Percentiles rank a stretch among this genome's conserved stretches.
phyloP scores from a whole-genome alignment of 371 early-diverging fungal genomes.

The Apophysomyces elegans region DNA sequence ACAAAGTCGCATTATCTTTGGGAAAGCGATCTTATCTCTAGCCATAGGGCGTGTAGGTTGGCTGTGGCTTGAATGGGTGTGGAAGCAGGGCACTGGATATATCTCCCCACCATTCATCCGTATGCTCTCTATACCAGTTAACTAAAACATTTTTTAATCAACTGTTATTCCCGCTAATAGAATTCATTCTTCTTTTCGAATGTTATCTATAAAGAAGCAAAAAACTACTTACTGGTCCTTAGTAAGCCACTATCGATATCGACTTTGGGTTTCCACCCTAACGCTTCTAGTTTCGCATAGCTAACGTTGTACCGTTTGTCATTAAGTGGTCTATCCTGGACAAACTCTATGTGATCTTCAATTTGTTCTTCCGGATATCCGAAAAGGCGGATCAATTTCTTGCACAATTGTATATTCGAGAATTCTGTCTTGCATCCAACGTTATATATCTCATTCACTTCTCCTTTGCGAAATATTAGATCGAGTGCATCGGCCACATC shows the following conservation, averaged over 20 bases:
- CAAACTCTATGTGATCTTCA: conserved; percentile 65
- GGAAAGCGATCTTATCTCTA: conserved; percentile 1
- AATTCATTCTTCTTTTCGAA: neutral
- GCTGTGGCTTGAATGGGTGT: conserved; percentile 59
- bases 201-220: neutral
- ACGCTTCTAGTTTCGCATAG: conserved; percentile 60
- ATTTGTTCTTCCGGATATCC: conserved; percentile 40
- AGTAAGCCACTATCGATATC: conserved; percentile 70
- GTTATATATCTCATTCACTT: conserved; percentile 78
- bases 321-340: conserved; percentile 82
- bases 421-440: conserved; percentile 81
- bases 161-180: neutral
- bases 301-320: conserved; percentile 84
- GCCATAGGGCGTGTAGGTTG: conserved; percentile 21
- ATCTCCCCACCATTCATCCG: conserved; percentile 69
- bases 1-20: neutral
- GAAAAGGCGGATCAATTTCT: conserved; percentile 60
- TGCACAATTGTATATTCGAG: conserved; percentile 73
- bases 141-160: conserved; percentile 30
- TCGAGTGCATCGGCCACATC: conserved; percentile 82
- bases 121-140: conserved; percentile 64
- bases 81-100: conserved; percentile 56
- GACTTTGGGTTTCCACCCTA: conserved; percentile 78
- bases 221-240: conserved; percentile 66
- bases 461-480: conserved; percentile 68